Base-by-base conservation (phyloP, 1,139 yeast species). In the Hyphopichia pseudoburtonii region DNA sequence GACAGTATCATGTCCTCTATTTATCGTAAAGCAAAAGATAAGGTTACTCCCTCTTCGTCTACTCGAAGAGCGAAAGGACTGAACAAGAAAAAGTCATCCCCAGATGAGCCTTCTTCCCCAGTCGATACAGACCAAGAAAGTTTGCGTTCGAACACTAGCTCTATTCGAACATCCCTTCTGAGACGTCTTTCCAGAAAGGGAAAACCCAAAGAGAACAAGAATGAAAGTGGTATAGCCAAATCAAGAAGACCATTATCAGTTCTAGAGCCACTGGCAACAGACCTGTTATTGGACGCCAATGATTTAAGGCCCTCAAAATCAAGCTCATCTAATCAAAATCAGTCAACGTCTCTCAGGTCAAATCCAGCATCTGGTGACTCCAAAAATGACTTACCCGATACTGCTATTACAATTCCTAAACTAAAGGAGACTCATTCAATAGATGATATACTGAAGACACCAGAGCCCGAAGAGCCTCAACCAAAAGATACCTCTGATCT, bases 1-100 rank as follows among this genome's bases (percentile, higher is more conserved):
- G n/a, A n/a, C n/a, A n/a, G n/a, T 7, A 22, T n/a, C 17, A 36
- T 36, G 39, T 36, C 39, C 11, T 29, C 33, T 17, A 11, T 36
- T 8, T 36, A 36, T 27, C 22, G 28, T 16, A 36, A 36, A 22
- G 39, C 39, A n/a, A 23, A 22, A 17, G 35, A 33, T 9, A 32
- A 33, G 27, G 15, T 36, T 17, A 26, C 38, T 5, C 33, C 38
- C 11, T 18, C 31, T n/a, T 23, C 34, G 5, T 32, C 30, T 3
- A 14, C 18, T 17, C 17, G 31, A 28, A 26, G 19, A 21, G 11
- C 24, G 29, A 17, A 15, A 17, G 30, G 26, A 32, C 7, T n/a
- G 10, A 9, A 17, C 28, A 24, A 15, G 8, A 10, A 21, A 10
- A 21, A 10, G 23, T 21, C 25, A 25, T n/a, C n/a, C n/a, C n/a